These are phyloP conservation scores for Besnoitia besnoiti DNA, from an alignment of 169 alveolate species.

Conservation along the genomic window DNA sequence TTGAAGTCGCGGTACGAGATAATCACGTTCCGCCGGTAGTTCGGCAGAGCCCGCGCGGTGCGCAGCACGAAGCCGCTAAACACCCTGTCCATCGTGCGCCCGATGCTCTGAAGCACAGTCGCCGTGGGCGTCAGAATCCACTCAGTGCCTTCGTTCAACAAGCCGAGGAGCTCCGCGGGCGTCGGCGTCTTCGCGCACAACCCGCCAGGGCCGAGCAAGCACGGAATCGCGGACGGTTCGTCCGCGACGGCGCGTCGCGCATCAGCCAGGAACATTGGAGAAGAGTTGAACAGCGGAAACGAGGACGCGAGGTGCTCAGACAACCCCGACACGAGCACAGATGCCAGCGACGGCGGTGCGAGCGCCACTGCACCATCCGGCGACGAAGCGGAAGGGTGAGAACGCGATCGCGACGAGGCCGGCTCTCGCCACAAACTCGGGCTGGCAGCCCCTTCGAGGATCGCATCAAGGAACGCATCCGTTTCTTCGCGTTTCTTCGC, in stretches of 20 bases:
- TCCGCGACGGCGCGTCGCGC: not conserved
- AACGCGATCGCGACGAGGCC: not conserved
- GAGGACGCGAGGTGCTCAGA: conserved; percentile 21
- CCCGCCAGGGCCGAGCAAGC: not conserved
- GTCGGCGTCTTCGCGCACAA: not conserved
- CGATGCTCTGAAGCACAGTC: conserved; percentile 43
- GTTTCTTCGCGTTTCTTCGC: too few species aligned
- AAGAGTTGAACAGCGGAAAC: not conserved
- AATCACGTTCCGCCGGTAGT: conserved; percentile 63
- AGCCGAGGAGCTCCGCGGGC: conserved; percentile 7
- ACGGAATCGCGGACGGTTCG: not conserved
- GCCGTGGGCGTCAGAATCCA: conserved; percentile 23
- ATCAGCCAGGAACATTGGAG: not conserved
- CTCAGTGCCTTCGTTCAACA: conserved; percentile 28
- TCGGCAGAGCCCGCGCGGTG: conserved; percentile 63
- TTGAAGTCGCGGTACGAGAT: conserved; percentile 66
- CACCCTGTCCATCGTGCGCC: conserved; percentile 59
- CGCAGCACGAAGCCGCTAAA: conserved; percentile 58
- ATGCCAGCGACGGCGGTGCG: not conserved
- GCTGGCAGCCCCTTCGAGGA: not conserved
- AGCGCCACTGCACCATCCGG: not conserved
- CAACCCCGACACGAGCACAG: not conserved
- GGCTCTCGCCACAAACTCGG: not conserved
- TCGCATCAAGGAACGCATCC: too few species aligned
- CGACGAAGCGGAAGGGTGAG: not conserved